Base-by-base conservation (phyloP, 2,329 filamentous ascomycete genomes). In the Bipolaris cookei region DNA sequence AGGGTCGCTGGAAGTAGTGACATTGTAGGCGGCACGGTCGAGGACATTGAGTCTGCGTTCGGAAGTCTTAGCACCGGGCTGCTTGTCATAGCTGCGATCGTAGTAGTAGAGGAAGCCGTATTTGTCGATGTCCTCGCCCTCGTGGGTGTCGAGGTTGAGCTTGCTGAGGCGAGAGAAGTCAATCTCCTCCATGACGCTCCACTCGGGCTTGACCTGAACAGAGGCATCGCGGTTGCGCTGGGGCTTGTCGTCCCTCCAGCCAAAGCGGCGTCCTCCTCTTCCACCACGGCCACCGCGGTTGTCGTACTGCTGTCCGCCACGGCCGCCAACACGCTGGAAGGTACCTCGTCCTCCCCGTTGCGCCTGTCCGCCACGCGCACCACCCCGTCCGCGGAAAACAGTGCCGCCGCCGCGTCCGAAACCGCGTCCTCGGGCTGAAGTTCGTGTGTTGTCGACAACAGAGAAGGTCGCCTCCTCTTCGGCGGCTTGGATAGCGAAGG, bases 41-140 rank as follows among this genome's bases (percentile, higher is more conserved):
- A 98, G 84, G 54, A 93, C 87, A 63, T 88, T 89, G 71, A 98
- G 87, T 80, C 92, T 95, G 77, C 89, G 89, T 84, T 97, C 91
- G 28, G 90, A 86, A 56, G 88, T 88, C 84, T 96, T 96, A 6
- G 81, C 80, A 75, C 96, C 92, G 21, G 92, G 90, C 67, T 89
- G 86, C 85, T 97, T 97, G 82, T 99, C 95, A 82, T 90, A 97
- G 58, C 88, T 87, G 70, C 94, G 91, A 82, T 99, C 95, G 80
- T 99, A 99, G 86, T 95, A 92, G 87, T 98, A 94, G 54, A 99
- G 85, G 88, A 98, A 99, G 65, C 95, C 95, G 78, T 97, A 98
- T 78, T 87, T 88, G 68, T 97, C 94, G 61, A 99, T 81, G 74
- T 99, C 95, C 81, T 99, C 95, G 73, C 95, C 95, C 50, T 96